Evolutionary conservation across 768 basidiomycete genomes (phyloP), one percentile per base, ranked within the genome.

Genomic region (Sistotremastrum niveocremeum): DNA sequence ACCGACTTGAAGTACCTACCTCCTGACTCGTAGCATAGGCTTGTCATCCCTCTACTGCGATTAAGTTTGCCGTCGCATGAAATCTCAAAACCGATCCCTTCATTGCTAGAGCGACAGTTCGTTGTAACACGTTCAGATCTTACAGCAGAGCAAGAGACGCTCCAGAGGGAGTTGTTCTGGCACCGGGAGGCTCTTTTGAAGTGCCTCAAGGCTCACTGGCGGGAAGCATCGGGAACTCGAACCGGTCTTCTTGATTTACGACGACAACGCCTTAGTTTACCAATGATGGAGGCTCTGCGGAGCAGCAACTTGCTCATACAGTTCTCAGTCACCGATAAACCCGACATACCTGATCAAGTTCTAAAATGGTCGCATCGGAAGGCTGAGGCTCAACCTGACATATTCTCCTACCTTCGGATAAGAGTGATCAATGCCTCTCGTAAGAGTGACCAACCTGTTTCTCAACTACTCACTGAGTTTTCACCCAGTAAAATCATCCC

Each of bases 81-180:
- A 2, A 61, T 78, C n/a, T 71, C 74, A 1, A 66, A 67, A 38
- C 76, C 85, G 0, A 86, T 97, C 39, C 94, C 95, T 1, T 79
- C 79, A 10, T 63, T 97, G 36, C 83, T 87, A 9, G 81, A 89
- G 49, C 73, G 89, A 30, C 95, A 99, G 58, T 97, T 93, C 59
- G 79, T 98, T 11, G 82, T 95, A 0, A 72, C 81, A 29, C 84
- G 85, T 53, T 76, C 81, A 4, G 73, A 67, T 42, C 63, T 85
- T 48, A 73, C 80, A 1, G 58, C 62, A 7, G 65, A 62, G 39
- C 81, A 87, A 52, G 73, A 82, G 49, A 68, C 66, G 38, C 57
- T 68, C 7, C 82, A 89, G 57, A 71, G 79, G 36, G 85, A 90
- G 57, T 59, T 93, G 10, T 99, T 98, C 66, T 99, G 95, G 95